Base-by-base conservation (phyloP, 139 green algal genomes). In the Bryopsis sp. region DNA sequence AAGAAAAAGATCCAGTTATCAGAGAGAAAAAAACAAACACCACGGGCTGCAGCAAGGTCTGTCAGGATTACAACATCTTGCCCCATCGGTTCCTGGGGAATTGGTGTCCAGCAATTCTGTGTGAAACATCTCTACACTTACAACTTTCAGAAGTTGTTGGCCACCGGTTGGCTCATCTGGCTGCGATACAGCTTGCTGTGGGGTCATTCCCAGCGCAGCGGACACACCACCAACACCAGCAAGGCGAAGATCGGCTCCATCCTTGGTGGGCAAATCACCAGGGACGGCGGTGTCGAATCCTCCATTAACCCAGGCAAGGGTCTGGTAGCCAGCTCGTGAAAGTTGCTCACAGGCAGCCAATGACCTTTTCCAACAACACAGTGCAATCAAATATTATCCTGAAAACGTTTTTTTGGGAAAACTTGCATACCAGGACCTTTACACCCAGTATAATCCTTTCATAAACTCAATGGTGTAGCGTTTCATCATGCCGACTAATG, bases 231-330 rank as follows among this genome's bases (percentile, higher is more conserved):
- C 90, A 43, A 96, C 91, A 66, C 90, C 90, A 43, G 82, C 86
- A 47, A 81, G 85, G 50, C 81, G 63, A 31, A 89, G 54, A 73
- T 94, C 87, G 36, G 78, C 76, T 47, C 48, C 76, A 34, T 78
- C 73, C 24, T 47, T 63, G 1, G 79, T 87, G n/a, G 67, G 64
- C 34, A 96, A 64, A 58, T 92, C 83, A 28, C 81, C 85, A n/a
- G 72, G 74, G 28, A 74, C 62, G 22, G 80, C 81, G n/a, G 88
- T 91, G 74, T 96, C 90, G 31, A 93, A 83, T 54, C 90, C 90
- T 31, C 90, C 90, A 67, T 93, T 97, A 76, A 96, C 76, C 91
- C 91, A 97, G 2, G 85, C 90, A 58, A 97, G 64, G 26, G 67
- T 78, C 15, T 34, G 15, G 64, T 97, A 97, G 3, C 88, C 85